A percentile compares a stretch with the other conserved stretches of the same genome.
phyloP scores from a whole-genome alignment of 768 basidiomycete species.

The Peribolospora kevripleyi region DNA sequence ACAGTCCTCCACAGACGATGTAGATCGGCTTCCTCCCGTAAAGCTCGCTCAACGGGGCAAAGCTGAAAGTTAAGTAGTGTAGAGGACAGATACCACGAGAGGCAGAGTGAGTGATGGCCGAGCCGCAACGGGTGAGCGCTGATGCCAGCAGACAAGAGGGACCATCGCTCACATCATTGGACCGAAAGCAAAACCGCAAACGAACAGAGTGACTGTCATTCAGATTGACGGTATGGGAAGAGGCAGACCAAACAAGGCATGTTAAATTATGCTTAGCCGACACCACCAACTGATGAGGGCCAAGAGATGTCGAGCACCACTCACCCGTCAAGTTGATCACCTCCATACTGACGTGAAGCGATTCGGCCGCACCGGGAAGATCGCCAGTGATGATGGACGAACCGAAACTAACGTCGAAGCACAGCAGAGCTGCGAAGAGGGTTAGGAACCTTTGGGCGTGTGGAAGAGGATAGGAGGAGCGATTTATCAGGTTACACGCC shows the following conservation, averaged over 20 bases:
- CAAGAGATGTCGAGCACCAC: too few species aligned
- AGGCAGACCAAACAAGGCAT: neutral
- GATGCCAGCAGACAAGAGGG: neutral
- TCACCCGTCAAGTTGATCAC: slow-evolving; percentile 6
- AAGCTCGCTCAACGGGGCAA: neutral
- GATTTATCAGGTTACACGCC: too few species aligned
- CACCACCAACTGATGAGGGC: too few species aligned
- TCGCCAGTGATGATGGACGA: slow-evolving; percentile 15
- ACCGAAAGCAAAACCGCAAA: slow-evolving; percentile 17
- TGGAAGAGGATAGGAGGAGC: too few species aligned
- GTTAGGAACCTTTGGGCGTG: slow-evolving; percentile 5
- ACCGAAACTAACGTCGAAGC: slow-evolving; percentile 15
- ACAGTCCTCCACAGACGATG: slow-evolving; percentile 14
- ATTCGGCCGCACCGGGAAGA: slow-evolving; percentile 9
- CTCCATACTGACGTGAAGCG: slow-evolving; percentile 11
- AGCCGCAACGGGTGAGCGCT: neutral
- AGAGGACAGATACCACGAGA: too few species aligned
- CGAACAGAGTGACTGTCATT: slow-evolving; percentile 4
- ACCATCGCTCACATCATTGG: slow-evolving; percentile 15
- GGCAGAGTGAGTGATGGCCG: slow-evolving; percentile 1
- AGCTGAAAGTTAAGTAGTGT: neutral
- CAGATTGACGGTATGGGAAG: neutral
- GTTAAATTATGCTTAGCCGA: too few species aligned
- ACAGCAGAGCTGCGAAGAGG: slow-evolving; percentile 5
- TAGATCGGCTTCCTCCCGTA: slow-evolving; percentile 15